Evolutionary conservation across 1,284 basidiomycete species (phyloP).

Genomic region (Cutaneotrichosporon mucoides): DNA sequence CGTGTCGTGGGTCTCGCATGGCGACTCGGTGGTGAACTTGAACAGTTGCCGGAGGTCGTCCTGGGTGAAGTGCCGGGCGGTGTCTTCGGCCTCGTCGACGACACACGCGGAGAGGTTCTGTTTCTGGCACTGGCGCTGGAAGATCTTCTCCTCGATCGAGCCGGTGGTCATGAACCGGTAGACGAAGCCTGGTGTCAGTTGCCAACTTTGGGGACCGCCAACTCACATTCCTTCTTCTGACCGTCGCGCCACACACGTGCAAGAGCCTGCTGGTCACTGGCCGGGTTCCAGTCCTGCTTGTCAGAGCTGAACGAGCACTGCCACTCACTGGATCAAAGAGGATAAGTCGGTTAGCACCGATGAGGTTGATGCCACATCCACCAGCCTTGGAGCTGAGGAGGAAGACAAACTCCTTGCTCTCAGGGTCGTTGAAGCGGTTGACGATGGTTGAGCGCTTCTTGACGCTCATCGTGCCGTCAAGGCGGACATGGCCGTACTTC

Average conservation of each 20-base stretch:
- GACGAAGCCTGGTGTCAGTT: conserved; percentile 68
- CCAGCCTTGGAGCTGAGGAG: conserved; percentile 94
- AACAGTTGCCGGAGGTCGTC: conserved; percentile 89
- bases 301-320: conserved; percentile 1
- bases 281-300: conserved; percentile 88
- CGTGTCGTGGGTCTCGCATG: conserved; percentile 93
- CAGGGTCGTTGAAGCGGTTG: conserved; percentile 94
- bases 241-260: conserved; percentile 99
- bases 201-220: background rate
- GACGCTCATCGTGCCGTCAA: conserved; percentile 92
- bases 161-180: conserved; percentile 98
- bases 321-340: conserved; percentile 86
- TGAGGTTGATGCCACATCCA: conserved; percentile 96
- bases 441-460: conserved; percentile 96
- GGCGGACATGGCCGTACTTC: conserved; percentile 88
- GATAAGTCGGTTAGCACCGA: conserved; percentile 92
- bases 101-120: conserved; percentile 95
- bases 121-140: conserved; percentile 85
- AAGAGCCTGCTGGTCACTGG: conserved; percentile 95
- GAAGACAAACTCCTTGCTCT: conserved; percentile 92
- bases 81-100: conserved; percentile 94
- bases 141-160: conserved; percentile 98
- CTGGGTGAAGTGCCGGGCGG: conserved; percentile 90
- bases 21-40: conserved; percentile 79
- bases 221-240: conserved; percentile 95